These are phyloP conservation scores for Neofusicoccum cordaticola DNA, from an alignment of 2,329 filamentous ascomycete genomes.

Conservation along the genomic window DNA sequence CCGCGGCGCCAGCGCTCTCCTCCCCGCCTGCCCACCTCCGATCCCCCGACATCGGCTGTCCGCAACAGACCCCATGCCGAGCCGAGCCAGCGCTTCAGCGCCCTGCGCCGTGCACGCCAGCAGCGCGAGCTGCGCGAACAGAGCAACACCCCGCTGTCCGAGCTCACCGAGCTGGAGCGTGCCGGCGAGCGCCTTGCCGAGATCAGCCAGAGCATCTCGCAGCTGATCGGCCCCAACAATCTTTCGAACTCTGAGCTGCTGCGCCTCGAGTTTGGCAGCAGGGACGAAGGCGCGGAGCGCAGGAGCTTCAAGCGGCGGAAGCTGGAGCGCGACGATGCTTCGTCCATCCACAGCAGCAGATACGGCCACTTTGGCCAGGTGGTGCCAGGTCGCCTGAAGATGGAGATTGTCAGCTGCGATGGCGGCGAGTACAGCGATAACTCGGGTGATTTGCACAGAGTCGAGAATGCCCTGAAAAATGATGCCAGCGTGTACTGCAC, in stretches of 20 bases:
- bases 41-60: slow-evolving; percentile 11
- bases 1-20: neutral
- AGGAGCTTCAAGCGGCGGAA: slow-evolving; percentile 36
- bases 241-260: slow-evolving; percentile 7
- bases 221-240: slow-evolving; percentile 8
- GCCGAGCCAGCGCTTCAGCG: slow-evolving; percentile 35
- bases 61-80: slow-evolving; percentile 28
- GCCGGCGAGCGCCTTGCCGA: slow-evolving; percentile 20
- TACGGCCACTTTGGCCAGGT: slow-evolving; percentile 89
- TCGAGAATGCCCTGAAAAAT: slow-evolving; percentile 77
- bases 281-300: neutral
- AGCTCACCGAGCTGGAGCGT: slow-evolving; percentile 18
- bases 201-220: slow-evolving; percentile 18
- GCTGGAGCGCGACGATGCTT: slow-evolving; percentile 34
- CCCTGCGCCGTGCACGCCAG: slow-evolving; percentile 27
- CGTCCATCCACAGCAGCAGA: slow-evolving; percentile 52
- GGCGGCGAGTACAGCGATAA: slow-evolving; percentile 65
- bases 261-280: slow-evolving; percentile 1
- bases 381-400: slow-evolving; percentile 72
- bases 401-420: slow-evolving; percentile 89
- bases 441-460: slow-evolving; percentile 42
- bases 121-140: slow-evolving; percentile 29
- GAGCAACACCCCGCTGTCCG: slow-evolving; percentile 19
- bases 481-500: slow-evolving; percentile 88
- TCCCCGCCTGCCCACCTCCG: neutral